These are phyloP conservation scores for Xylaria sp. DNA, from an alignment of 2,329 filamentous ascomycete species.

Conservation along the genomic window DNA sequence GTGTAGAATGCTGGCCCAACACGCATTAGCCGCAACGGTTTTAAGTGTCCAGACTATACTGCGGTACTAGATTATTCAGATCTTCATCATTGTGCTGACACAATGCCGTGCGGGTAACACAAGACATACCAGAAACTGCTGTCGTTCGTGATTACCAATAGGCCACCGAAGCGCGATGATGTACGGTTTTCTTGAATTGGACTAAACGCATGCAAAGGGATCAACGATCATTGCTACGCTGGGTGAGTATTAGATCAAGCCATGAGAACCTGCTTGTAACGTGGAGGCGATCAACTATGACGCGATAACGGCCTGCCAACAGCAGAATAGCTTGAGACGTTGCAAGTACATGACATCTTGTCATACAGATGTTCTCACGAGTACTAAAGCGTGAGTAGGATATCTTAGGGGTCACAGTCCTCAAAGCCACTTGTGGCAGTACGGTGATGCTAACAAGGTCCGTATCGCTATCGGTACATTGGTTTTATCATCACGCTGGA, in stretches of 20 bases:
- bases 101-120: slow-evolving; percentile 16
- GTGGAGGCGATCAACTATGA: background rate
- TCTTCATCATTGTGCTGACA: slow-evolving; percentile 6
- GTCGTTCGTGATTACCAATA: background rate
- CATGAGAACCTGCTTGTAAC: background rate
- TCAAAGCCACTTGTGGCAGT: background rate
- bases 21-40: background rate
- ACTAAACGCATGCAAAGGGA: background rate
- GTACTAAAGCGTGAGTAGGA: background rate
- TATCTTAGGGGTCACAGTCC: background rate
- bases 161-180: background rate
- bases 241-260: background rate
- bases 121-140: background rate
- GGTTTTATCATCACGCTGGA: too few species aligned
- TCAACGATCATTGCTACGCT: background rate
- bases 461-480: too few species aligned
- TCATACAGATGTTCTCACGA: background rate
- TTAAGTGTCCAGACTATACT: too few species aligned
- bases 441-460: too few species aligned
- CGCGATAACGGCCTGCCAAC: background rate
- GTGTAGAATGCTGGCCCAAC: slow-evolving; percentile 15
- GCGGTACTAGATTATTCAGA: slow-evolving; percentile 16
- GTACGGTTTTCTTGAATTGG: background rate
- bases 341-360: background rate
- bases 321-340: background rate